Evolutionary conservation across 2,329 filamentous ascomycete genomes (phyloP).

Genomic region (Neonectria coccinea): DNA sequence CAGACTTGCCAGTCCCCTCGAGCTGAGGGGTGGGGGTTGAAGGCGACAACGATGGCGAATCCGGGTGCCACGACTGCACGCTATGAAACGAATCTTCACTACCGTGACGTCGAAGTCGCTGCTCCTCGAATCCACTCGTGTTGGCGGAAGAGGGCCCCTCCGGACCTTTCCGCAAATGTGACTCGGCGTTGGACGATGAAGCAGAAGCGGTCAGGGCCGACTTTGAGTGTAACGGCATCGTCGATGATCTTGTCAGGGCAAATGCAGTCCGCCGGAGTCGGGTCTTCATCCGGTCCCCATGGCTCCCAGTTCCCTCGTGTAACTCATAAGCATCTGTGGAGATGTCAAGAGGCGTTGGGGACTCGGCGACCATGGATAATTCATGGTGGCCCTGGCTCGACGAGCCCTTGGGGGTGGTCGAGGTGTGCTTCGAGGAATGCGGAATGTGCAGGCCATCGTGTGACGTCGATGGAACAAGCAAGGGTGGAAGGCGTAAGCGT

Average conservation of each 20-base stretch:
- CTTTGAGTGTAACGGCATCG: constrained; percentile 46
- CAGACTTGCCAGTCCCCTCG: background rate
- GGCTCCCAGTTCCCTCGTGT: constrained; percentile 49
- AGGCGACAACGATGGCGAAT: constrained; percentile 50
- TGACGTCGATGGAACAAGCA: constrained; percentile 1
- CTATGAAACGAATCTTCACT: constrained; percentile 66
- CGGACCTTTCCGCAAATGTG: constrained; percentile 14
- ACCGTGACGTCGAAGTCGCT: constrained; percentile 30
- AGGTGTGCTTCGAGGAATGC: background rate
- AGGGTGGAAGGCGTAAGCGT: background rate
- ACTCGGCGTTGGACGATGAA: constrained; percentile 45
- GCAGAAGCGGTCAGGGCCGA: constrained; percentile 38
- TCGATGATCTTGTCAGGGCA: constrained; percentile 45
- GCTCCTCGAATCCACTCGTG: constrained; percentile 13
- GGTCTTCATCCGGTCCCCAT: constrained; percentile 46
- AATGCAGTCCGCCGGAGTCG: constrained; percentile 49
- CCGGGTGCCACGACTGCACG: constrained; percentile 65
- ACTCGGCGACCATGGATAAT: constrained; percentile 9
- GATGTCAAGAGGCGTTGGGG: constrained; percentile 26
- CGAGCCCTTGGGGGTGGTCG: background rate
- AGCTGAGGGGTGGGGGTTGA: constrained; percentile 58
- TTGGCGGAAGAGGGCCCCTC: background rate
- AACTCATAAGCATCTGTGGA: constrained; percentile 41
- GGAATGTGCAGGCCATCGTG: background rate
- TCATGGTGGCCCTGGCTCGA: background rate